Base-by-base conservation (phyloP, 202 grass and related monocot species). In the Zoysia matrella region DNA sequence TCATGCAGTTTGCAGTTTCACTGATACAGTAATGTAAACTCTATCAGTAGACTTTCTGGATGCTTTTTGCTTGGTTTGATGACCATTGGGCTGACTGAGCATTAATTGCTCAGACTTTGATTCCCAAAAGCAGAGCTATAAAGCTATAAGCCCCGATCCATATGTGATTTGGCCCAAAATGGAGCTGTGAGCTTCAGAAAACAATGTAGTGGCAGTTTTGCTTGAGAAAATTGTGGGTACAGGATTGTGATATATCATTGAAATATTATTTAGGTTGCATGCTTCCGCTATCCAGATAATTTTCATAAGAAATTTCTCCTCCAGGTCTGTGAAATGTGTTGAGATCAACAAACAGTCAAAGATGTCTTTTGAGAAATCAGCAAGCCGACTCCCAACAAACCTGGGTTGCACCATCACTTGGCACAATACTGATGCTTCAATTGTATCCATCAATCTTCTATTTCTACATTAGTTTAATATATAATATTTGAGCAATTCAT, bases 301-400 rank as follows among this genome's bases (percentile, higher is more conserved):
- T 77, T 72, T 82, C 45, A 58, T 76, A 36, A 71, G 60, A 60
- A 67, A 4, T 4, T 85, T 81, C 11, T 88, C 56, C 15, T 86
- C 11, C 89, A 98, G 95, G 79, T 98, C 95, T 71, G 88, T 94
- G 76, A 98, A 90, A 93, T 98, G 95, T 88, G 90, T 98, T 85
- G 95, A 98, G 68, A 94, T 98, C 68, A 98, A 98, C 83, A 94
- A 98, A 80, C 88, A 94, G 73, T 94, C 90, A 3, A 93, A 98
- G 80, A 50, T 87, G 67, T 98, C 90, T 80, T 98, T 98, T 64
- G 92, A 98, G 82, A 98, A 89, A 71, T 94, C 92, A 68, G 79
- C 91, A 78, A 91, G 86, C 86, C 92, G 95, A 40, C 84, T 98
- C 84, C 92, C 88, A 43, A 77, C 89, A 82, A 89, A 88, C 58